Evolutionary conservation across 2,329 filamentous ascomycete genomes (phyloP).

Genomic region (Fusarium nanum): DNA sequence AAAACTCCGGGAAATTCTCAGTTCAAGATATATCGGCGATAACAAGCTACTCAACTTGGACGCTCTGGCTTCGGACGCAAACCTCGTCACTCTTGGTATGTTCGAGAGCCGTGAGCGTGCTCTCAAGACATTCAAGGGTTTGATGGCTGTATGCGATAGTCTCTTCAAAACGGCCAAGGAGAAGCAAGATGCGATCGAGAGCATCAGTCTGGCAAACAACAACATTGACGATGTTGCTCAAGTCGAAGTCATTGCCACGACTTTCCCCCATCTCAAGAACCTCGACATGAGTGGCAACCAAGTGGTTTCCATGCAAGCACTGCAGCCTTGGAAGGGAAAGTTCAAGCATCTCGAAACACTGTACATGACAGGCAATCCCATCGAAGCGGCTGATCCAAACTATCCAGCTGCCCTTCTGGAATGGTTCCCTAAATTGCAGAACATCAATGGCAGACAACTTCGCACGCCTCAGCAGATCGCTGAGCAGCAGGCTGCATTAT

Average conservation of each 20-base stretch:
- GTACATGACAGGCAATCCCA: constrained; percentile 80
- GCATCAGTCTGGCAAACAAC: constrained; percentile 85
- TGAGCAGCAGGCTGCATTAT: constrained; percentile 61
- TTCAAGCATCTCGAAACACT: constrained; percentile 85
- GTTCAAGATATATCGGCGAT: constrained; percentile 76
- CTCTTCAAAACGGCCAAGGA: constrained; percentile 78
- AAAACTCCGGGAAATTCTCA: constrained; percentile 77
- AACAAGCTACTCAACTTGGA: constrained; percentile 86
- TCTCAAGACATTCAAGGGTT: constrained; percentile 89
- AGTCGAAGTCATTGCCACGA: constrained; percentile 79
- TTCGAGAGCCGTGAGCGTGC: constrained; percentile 77
- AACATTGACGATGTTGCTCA: constrained; percentile 77
- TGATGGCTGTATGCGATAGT: constrained; percentile 87
- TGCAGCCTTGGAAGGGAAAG: constrained; percentile 82
- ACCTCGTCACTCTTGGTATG: constrained; percentile 78
- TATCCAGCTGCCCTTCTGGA: constrained; percentile 76
- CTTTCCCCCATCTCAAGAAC: constrained; percentile 87
- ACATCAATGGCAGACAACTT: constrained; percentile 80
- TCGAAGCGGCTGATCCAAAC: constrained; percentile 69
- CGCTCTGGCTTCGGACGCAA: constrained; percentile 76
- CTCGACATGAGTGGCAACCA: constrained; percentile 90
- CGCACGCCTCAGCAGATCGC: constrained; percentile 78
- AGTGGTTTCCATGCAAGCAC: constrained; percentile 72
- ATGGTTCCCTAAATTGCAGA: constrained; percentile 85
- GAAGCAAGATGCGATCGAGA: constrained; percentile 82